A percentile compares a stretch with the other conserved stretches of the same genome.
Evolutionary conservation across 2,329 filamentous ascomycete genomes (phyloP).

Genomic region (Tolypocladium sp.): DNA sequence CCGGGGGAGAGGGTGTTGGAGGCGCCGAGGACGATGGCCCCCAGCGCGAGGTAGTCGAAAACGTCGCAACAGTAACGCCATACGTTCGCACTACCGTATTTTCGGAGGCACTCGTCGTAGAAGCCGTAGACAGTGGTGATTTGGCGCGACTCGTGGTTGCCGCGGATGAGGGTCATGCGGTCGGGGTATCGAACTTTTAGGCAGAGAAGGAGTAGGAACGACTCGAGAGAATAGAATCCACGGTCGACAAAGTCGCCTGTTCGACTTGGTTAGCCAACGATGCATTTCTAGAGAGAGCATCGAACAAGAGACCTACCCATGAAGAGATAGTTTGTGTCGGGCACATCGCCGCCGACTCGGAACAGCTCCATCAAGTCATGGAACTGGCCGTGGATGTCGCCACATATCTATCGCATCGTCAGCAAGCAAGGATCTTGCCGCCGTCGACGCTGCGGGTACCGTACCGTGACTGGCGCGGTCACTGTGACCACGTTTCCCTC

Average conservation of each 20-base stretch:
- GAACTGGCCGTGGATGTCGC: conserved; percentile 94
- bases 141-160: conserved; percentile 92
- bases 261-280: not conserved
- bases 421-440: not conserved
- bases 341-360: conserved; percentile 83
- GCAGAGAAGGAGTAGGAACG: conserved; percentile 88
- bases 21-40: conserved; percentile 85
- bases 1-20: conserved; percentile 49
- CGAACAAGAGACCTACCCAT: conserved; percentile 57
- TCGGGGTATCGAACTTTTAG: conserved; percentile 97
- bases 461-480: conserved; percentile 84
- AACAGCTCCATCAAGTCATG: conserved; percentile 97
- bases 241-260: conserved; percentile 92
- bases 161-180: conserved; percentile 90
- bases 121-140: conserved; percentile 98
- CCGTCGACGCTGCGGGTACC: conserved; percentile 9
- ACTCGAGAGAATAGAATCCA: conserved; percentile 95
- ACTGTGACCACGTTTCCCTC: conserved; percentile 97
- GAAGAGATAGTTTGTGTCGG: conserved; percentile 93
- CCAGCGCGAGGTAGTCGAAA: conserved; percentile 91
- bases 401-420: conserved; percentile 61
- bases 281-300: not conserved
- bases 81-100: conserved; percentile 94
- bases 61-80: conserved; percentile 97
- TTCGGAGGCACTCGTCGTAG: conserved; percentile 92